Evolutionary conservation across 2,329 filamentous ascomycete genomes (phyloP).

Genomic region (Verticillium dahliae): DNA sequence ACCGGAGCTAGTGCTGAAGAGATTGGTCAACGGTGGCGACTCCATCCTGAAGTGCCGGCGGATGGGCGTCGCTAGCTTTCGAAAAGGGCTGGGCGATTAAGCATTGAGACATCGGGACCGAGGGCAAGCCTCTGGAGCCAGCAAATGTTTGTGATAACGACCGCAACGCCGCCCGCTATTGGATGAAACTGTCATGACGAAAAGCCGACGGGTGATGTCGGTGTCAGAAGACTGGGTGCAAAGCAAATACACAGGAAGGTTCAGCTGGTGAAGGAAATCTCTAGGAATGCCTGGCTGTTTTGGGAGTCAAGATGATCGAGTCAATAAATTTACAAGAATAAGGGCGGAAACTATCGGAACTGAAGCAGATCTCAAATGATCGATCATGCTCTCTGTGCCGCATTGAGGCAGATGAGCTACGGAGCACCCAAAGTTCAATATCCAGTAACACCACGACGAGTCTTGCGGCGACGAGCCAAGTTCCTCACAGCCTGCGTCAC

Average conservation of each 20-base stretch:
- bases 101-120: neutral
- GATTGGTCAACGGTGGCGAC: neutral
- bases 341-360: neutral
- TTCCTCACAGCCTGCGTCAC: neutral
- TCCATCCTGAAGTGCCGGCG: neutral
- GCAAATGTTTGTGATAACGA: neutral
- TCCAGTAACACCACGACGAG: neutral
- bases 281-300: neutral
- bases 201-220: neutral
- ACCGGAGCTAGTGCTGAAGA: neutral
- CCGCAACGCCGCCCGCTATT: neutral
- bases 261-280: neutral
- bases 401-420: neutral
- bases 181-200: neutral
- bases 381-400: neutral
- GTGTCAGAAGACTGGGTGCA: too few species aligned
- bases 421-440: neutral
- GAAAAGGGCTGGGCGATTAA: neutral
- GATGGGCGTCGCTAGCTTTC: neutral
- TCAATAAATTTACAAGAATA: neutral
- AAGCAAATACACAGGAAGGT: neutral
- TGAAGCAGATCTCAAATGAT: neutral
- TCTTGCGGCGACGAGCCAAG: neutral
- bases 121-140: neutral
- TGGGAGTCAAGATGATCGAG: neutral